Evolutionary conservation across 352 stramenopile species (phyloP).

Genomic region (Thraustochytrium sp.): DNA sequence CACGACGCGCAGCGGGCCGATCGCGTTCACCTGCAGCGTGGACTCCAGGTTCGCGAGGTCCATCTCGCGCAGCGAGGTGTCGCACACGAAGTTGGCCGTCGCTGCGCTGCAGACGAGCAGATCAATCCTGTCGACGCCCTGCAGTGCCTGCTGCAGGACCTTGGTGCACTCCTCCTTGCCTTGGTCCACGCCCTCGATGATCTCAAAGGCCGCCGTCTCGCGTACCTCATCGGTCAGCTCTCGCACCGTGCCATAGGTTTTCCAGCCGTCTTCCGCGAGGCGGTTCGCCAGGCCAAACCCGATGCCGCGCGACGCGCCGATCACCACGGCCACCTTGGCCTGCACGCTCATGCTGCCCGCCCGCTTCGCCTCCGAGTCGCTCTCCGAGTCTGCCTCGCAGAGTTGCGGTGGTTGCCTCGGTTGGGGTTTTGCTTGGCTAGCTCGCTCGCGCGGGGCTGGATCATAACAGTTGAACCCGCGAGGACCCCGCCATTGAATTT

Average conservation of each 20-base stretch:
- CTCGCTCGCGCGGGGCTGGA: no score
- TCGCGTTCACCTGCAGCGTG: conserved; percentile 62
- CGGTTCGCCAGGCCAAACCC: background rate
- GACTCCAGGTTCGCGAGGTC: conserved; percentile 57
- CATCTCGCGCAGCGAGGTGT: background rate
- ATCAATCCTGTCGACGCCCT: background rate
- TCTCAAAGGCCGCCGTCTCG: background rate
- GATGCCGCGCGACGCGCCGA: conserved; percentile 10
- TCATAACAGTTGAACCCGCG: no score
- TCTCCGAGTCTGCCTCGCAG: no score
- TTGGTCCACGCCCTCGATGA: background rate
- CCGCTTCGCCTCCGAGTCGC: no score
- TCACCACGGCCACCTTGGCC: no score
- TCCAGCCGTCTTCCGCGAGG: background rate
- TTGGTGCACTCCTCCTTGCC: background rate
- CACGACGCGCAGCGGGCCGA: conserved; percentile 59
- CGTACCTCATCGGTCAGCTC: background rate
- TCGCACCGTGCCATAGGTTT: background rate
- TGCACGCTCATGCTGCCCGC: no score
- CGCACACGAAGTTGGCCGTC: background rate
- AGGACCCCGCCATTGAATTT: no score
- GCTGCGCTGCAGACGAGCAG: background rate
- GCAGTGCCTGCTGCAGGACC: background rate
- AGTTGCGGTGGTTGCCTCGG: no score
- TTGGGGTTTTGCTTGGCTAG: no score